Evolutionary conservation across 331 rosid genomes (phyloP), one percentile per base, ranked within the genome.

Genomic region (Pyracantha coccinea): DNA sequence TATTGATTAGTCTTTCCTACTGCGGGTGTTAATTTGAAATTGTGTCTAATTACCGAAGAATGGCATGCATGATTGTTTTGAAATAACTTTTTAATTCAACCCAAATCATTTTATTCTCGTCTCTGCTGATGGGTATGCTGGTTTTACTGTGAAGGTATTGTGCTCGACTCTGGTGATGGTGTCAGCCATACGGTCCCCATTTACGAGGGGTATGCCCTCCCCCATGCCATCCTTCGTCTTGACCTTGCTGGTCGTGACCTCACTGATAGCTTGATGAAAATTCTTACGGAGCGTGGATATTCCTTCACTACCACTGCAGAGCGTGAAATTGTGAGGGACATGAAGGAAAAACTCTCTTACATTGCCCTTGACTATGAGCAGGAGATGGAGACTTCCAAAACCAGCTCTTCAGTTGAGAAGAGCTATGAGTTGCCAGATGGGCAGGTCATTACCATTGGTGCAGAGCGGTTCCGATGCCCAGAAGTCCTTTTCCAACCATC

Each of bases 201-300:
- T 67, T 93, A 93, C 0, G 98, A 93, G 89, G 98, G 98, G 44
- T 93, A 91, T 82, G 98, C 98, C 35, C 97, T 93, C 31, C 98
- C 98, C 54, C 98, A 93, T 66, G 98, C 98, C 82, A 93, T 93
- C 89, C 98, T 93, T 79, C 96, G 98, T 82, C 98, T 93, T 62
- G 97, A 93, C 77, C 82, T 93, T 38, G 98, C 98, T 23, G 98
- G 98, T 35, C 98, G 98, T 53, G 98, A 93, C 72, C 98, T 93
- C 76, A 93, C 98, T 41, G 98, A 93, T 77, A 78, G 81, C 87
- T 81, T 93, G 92, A 93, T 93, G 98, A 93, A 91, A 83, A 93
- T 93, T 74, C 88, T 93, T 70, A 93, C 97, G 0, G 98, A 93
- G 78, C 97, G 98, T 79, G 98, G 98, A 0, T 93, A 93, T 72